Conservation (phyloP, 768 basidiomycete species). For the Nidula microcarpa region DNA sequence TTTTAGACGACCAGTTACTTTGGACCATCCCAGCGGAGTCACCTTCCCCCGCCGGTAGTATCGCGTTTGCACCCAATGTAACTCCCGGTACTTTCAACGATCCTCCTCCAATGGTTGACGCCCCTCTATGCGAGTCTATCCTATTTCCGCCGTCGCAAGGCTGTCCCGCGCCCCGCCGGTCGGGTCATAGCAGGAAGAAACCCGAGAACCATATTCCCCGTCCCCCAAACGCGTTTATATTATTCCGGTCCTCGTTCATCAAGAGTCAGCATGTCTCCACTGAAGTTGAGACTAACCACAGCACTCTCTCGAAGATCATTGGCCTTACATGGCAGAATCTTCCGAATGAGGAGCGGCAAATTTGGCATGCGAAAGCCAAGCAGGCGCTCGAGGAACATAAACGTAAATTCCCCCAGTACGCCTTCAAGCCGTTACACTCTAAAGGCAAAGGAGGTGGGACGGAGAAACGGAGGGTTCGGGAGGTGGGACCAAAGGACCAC, state of each 20-base stretch:
- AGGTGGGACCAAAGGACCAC: slow-evolving; percentile 60
- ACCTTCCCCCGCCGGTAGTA: slow-evolving; percentile 25
- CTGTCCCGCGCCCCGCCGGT: slow-evolving; percentile 27
- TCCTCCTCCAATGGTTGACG: slow-evolving; percentile 35
- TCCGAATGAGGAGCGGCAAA: slow-evolving; percentile 64
- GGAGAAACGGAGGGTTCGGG: slow-evolving; percentile 55
- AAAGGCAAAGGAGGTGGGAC: slow-evolving; percentile 32
- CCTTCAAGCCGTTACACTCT: slow-evolving; percentile 62
- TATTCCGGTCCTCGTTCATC: slow-evolving; percentile 80
- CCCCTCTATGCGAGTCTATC: slow-evolving; percentile 32
- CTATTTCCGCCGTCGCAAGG: slow-evolving; percentile 48
- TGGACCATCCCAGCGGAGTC: slow-evolving; percentile 43
- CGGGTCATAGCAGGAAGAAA: slow-evolving; percentile 59
- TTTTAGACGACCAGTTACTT: slow-evolving; percentile 37
- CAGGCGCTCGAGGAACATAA: slow-evolving; percentile 70
- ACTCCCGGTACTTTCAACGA: slow-evolving; percentile 55
- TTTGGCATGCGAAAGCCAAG: slow-evolving; percentile 74
- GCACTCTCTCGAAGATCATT: slow-evolving; percentile 79
- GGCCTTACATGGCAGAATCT: slow-evolving; percentile 79
- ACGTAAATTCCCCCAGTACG: slow-evolving; percentile 71
- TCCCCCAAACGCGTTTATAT: slow-evolving; percentile 81
- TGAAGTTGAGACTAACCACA: slow-evolving; percentile 76
- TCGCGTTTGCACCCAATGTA: slow-evolving; percentile 57
- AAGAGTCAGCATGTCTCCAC: slow-evolving; percentile 72
- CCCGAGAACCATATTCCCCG: slow-evolving; percentile 72